These are phyloP conservation scores for Phytophthora europaea DNA, from an alignment of 352 stramenopile genomes.

Conservation along the genomic window DNA sequence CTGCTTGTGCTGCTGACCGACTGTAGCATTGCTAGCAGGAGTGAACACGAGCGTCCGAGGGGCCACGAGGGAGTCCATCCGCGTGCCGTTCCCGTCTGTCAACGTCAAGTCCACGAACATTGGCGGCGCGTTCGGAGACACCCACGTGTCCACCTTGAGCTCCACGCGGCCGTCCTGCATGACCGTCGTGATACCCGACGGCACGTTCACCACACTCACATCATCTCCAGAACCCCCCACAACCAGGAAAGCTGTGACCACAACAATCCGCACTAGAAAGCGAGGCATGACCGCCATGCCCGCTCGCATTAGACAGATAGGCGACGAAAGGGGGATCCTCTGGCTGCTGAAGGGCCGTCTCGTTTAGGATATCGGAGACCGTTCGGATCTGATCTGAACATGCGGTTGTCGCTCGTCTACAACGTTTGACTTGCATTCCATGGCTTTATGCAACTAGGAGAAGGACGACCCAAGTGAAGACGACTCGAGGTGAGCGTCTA, in stretches of 20 bases:
- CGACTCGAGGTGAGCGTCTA: constrained; percentile 18
- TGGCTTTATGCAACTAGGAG: neutral
- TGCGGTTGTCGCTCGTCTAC: neutral
- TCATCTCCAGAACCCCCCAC: constrained; percentile 10
- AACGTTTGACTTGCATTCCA: neutral
- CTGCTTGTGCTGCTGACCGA: constrained; percentile 34
- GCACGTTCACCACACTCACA: constrained; percentile 56
- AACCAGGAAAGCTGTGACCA: constrained; percentile 3
- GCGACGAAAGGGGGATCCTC: constrained; percentile 6
- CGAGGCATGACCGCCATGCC: constrained; percentile 8
- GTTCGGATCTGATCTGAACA: constrained; percentile 1
- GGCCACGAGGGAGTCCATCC: constrained; percentile 42
- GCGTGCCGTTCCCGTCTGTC: constrained; percentile 52
- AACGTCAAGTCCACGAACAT: constrained; percentile 61
- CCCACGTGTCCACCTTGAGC: constrained; percentile 57
- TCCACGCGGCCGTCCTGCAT: constrained; percentile 45
- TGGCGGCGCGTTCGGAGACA: constrained; percentile 42
- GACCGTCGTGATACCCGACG: constrained; percentile 61
- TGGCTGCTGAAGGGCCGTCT: constrained; percentile 1
- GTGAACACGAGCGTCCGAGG: constrained; percentile 53
- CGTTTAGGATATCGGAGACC: constrained; percentile 16
- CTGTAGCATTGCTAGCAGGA: constrained; percentile 32
- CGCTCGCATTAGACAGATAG: constrained; percentile 6
- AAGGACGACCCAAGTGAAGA: neutral
- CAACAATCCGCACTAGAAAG: constrained; percentile 7